A percentile compares a stretch with the other conserved stretches of the same genome.
These are phyloP conservation scores for Lomentospora prolificans DNA, from an alignment of 2,329 filamentous ascomycete genomes.

Conservation along the genomic window DNA sequence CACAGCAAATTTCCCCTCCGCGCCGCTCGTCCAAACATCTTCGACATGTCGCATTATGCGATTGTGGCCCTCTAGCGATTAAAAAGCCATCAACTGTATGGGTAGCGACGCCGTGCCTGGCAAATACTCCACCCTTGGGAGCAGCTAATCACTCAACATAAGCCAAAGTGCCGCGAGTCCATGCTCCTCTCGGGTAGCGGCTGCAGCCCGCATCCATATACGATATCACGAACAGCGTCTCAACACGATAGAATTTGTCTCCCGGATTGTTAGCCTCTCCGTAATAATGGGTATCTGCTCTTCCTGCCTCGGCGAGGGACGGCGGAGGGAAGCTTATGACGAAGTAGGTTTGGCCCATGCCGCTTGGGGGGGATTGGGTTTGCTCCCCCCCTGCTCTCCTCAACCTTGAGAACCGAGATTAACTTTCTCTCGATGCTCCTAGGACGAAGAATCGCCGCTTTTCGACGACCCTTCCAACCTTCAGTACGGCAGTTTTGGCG, in stretches of 20 bases:
- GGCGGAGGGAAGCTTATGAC: slow-evolving; percentile 40
- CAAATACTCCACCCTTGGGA: background rate
- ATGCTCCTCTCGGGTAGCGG: background rate
- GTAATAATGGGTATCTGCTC: slow-evolving; percentile 57
- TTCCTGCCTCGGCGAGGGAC: slow-evolving; percentile 45
- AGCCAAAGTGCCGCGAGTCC: background rate
- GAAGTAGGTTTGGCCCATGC: slow-evolving; percentile 32
- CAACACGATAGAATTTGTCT: too few species aligned
- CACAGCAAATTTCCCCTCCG: background rate
- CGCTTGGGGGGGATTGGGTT: background rate
- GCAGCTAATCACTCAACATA: background rate
- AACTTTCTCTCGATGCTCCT: background rate
- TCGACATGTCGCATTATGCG: background rate
- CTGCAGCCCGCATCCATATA: background rate
- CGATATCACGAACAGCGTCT: too few species aligned
- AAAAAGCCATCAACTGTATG: background rate
- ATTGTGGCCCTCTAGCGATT: background rate
- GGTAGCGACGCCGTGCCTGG: background rate
- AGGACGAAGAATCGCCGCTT: slow-evolving; percentile 47
- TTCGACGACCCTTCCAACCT: slow-evolving; percentile 50
- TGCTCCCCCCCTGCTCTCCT: background rate
- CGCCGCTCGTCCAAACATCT: background rate
- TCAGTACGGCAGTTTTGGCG: slow-evolving; percentile 54
- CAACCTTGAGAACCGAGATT: background rate
- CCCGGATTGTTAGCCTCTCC: too few species aligned